Evolutionary conservation across 768 basidiomycete genomes (phyloP), one percentile per base, ranked within the genome.

Genomic region (Mycena vitilis): DNA sequence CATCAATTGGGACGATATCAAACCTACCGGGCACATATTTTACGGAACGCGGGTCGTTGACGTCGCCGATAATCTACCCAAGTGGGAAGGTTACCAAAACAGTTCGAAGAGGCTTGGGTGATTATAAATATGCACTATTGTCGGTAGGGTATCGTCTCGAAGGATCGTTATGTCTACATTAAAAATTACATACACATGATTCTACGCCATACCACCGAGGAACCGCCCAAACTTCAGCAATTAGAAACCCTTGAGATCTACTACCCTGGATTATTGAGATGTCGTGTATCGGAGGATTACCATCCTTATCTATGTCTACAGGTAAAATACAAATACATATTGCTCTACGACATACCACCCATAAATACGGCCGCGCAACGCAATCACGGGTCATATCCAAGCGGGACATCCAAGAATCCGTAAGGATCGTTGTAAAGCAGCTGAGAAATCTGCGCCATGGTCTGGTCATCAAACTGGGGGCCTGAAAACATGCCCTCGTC

Each of bases 21-120:
- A 66, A 45, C 72, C 72, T 9, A 69, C 67, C 8, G 18, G 38
- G 3, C 72, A 73, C 38, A 73, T 73, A 20, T 69, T 66, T 22
- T 73, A 73, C 42, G 55, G 47, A n/a, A 73, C 62, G 1, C 44
- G 69, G 18, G 48, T 73, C 2, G 51, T 73, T 4, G 65, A 73
- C 36, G 64, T 73, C 12, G 63, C 61, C 25, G 64, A 70, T 18
- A 47, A 59, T 36, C 36, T 71, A 48, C 66, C 63, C 20, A 72
- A 71, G 53, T 73, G 70, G 69, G 71, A 66, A 30, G 66, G 72
- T 0, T 66, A 47, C 38, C 22, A 42, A 0, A 22, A 30, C 7
- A 49, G 38, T 2, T 65, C 64, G 6, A 36, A 37, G 7, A 52
- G 42, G 23, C 20, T 65, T 23, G 49, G 7, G 7, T 65, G 53